These are phyloP conservation scores for Helotiales sp. DNA, from an alignment of 2,329 filamentous ascomycete species.

Conservation along the genomic window DNA sequence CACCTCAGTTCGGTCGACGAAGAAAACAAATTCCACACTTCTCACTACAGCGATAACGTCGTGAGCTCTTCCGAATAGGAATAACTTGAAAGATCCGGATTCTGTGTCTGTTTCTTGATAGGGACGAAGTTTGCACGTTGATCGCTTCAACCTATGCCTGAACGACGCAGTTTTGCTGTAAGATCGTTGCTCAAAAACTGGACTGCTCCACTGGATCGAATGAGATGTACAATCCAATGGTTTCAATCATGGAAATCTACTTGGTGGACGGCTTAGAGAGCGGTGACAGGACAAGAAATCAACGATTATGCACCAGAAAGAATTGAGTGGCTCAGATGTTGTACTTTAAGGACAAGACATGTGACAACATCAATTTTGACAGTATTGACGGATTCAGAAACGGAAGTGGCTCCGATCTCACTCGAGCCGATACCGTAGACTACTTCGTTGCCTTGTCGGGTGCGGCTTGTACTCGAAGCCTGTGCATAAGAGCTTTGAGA, in stretches of 20 bases:
- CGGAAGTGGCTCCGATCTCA: constrained; percentile 58
- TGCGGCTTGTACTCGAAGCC: constrained; percentile 51
- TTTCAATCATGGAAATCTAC: constrained; percentile 51
- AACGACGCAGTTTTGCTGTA: constrained; percentile 46
- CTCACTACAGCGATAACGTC: not conserved
- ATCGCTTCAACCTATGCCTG: constrained; percentile 44
- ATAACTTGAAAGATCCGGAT: constrained; percentile 16
- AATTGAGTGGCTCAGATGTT: constrained; percentile 57
- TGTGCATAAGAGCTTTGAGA: constrained; percentile 70
- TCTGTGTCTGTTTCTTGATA: constrained; percentile 9
- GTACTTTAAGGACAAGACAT: constrained; percentile 62
- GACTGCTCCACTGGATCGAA: constrained; percentile 72
- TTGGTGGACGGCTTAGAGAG: constrained; percentile 67
- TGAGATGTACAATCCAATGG: constrained; percentile 61
- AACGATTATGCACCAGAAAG: constrained; percentile 59
- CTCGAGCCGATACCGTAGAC: constrained; percentile 53
- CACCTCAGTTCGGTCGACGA: not conserved
- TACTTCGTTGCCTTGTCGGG: constrained; percentile 61
- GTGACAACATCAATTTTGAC: constrained; percentile 49
- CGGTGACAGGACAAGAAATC: constrained; percentile 63
- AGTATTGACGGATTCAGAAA: constrained; percentile 54
- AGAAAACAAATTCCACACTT: not conserved
- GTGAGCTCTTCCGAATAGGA: not conserved
- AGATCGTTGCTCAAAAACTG: too few relatives aligned
- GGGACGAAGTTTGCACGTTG: constrained; percentile 24